phyloP scores from a whole-genome alignment of 495 filamentous ascomycete genomes.

The Niebla homalea region DNA sequence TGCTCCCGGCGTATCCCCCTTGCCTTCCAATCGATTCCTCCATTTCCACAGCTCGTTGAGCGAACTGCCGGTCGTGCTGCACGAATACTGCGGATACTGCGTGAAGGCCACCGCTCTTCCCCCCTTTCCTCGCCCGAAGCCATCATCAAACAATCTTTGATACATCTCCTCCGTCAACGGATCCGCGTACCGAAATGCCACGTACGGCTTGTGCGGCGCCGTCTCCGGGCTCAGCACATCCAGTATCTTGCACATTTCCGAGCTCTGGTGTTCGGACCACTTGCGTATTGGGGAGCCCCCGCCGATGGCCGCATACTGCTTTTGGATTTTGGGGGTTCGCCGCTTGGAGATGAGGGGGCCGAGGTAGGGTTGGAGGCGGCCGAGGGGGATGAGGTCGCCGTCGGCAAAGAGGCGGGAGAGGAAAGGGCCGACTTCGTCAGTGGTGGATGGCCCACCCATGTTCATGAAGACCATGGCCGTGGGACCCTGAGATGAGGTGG shows the following conservation, averaged over 20 bases:
- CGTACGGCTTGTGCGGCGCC: conserved; percentile 94
- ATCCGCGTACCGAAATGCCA: conserved; percentile 93
- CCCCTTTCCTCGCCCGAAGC: conserved; percentile 73
- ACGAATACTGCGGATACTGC: conserved; percentile 99
- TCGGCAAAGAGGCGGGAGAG: conserved; percentile 94
- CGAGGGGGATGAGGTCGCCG: conserved; percentile 90
- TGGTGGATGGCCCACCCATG: conserved; percentile 93
- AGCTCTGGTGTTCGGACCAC: conserved; percentile 89
- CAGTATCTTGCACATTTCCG: conserved; percentile 90
- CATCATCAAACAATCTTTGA: conserved; percentile 63
- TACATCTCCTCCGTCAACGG: conserved; percentile 95
- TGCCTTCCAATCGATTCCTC: conserved; percentile 76
- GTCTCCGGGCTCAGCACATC: conserved; percentile 83
- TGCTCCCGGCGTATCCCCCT: conserved; percentile 45
- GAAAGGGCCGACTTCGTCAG: conserved; percentile 77
- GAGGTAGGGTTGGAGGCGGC: conserved; percentile 79
- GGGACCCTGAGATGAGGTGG: conserved; percentile 46
- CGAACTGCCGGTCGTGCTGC: conserved; percentile 91
- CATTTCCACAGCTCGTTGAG: conserved; percentile 97
- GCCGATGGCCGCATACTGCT: conserved; percentile 90
- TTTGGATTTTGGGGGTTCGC: conserved; percentile 86
- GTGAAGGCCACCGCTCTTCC: conserved; percentile 93
- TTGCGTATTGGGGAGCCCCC: conserved; percentile 94
- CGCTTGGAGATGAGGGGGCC: conserved; percentile 74
- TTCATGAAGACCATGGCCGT: conserved; percentile 99